phyloP scores from a whole-genome alignment of 345 rosid genomes.

The Euphorbia pulcherrima region DNA sequence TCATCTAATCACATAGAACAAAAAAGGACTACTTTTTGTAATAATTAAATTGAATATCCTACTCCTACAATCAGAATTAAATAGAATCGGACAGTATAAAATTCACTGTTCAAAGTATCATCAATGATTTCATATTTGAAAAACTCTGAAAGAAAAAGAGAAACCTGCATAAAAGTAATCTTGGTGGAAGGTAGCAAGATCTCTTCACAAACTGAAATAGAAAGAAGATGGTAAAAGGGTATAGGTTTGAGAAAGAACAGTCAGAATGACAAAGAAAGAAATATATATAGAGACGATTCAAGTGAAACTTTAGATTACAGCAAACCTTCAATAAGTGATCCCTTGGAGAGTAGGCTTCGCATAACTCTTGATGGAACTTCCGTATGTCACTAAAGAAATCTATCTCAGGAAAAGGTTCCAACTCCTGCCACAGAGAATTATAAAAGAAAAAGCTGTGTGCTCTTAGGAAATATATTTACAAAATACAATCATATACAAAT shows the following conservation, averaged over 20 bases:
- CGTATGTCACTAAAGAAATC: conserved; percentile 54
- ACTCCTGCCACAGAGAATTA: conserved; percentile 46
- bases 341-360: conserved; percentile 59
- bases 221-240: conserved; percentile 8
- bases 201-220: conserved; percentile 63
- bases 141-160: conserved; percentile 10
- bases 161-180: conserved; percentile 72
- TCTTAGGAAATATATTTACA: not conserved
- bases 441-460: not conserved
- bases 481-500: not conserved
- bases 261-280: not conserved
- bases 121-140: conserved; percentile 1
- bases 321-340: conserved; percentile 78
- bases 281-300: not conserved
- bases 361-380: conserved; percentile 54
- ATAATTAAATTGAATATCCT: not conserved
- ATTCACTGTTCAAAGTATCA: not conserved
- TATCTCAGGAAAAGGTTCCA: conserved; percentile 78
- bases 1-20: not conserved
- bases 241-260: not conserved
- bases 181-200: conserved; percentile 75
- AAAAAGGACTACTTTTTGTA: not conserved
- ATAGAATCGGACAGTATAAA: not conserved
- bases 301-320: conserved; percentile 4
- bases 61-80: not conserved